Evolutionary conservation across 139 green algal genomes (phyloP).

Genomic region (Chlamydomonas schloesseri): DNA sequence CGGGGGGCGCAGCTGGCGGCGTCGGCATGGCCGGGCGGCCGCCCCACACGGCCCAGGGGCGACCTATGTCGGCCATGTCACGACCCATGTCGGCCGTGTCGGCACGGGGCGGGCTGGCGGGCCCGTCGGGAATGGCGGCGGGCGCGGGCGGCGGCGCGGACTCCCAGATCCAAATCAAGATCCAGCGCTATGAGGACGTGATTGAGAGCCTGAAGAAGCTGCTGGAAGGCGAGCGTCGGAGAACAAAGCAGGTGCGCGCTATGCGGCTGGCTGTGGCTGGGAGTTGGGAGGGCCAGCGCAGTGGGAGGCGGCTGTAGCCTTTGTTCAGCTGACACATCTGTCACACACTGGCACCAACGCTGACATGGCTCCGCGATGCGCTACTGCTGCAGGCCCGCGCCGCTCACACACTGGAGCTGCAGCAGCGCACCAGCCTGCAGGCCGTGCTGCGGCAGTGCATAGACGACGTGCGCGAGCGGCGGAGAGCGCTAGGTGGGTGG

Average conservation of each 20-base stretch:
- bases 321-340: too few species aligned
- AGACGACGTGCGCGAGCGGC: constrained; percentile 49
- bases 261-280: too few species aligned
- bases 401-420: constrained; percentile 51
- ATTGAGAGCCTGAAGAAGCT: constrained; percentile 56
- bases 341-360: too few species aligned
- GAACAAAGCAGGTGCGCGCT: constrained; percentile 46
- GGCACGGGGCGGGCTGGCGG: too few species aligned
- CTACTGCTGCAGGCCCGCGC: background rate
- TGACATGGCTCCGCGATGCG: too few species aligned
- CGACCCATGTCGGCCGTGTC: too few species aligned
- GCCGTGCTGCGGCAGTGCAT: constrained; percentile 52
- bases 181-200: constrained; percentile 57
- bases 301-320: too few species aligned
- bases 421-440: constrained; percentile 52
- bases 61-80: background rate
- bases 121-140: background rate
- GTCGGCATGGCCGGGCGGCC: background rate
- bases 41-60: background rate
- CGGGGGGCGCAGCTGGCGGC: background rate
- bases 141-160: background rate
- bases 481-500: constrained; percentile 15
- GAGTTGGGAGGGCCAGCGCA: too few species aligned
- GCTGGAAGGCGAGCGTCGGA: constrained; percentile 48
- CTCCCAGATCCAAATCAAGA: constrained; percentile 12